Conservation (phyloP, 108 stramenopile species). For the Nannochloropsis granulata region DNA sequence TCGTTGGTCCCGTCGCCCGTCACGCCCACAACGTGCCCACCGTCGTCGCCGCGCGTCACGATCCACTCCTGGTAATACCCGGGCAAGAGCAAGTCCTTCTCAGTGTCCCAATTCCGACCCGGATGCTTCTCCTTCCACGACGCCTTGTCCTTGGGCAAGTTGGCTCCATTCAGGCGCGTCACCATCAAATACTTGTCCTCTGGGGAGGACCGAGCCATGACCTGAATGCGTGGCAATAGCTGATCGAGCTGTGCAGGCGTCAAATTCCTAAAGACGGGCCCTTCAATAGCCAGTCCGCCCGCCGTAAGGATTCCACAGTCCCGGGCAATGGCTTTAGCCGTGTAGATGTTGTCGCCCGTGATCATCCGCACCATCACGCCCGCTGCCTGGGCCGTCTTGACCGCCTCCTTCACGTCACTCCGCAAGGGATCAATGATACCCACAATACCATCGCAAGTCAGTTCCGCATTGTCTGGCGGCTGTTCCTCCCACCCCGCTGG, state of each 20-base stretch:
- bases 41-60: background rate
- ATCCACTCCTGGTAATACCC: slow-evolving; percentile 38
- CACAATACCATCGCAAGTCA: slow-evolving; percentile 59
- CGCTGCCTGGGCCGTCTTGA: slow-evolving; percentile 29
- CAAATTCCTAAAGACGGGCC: slow-evolving; percentile 31
- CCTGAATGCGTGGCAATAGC: slow-evolving; percentile 48
- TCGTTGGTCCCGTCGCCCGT: slow-evolving; percentile 95
- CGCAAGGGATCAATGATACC: slow-evolving; percentile 95
- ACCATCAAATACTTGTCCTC: slow-evolving; percentile 88
- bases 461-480: slow-evolving; percentile 43
- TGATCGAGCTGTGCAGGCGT: slow-evolving; percentile 11
- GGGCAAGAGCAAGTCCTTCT: slow-evolving; percentile 28
- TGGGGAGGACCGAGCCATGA: slow-evolving; percentile 80
- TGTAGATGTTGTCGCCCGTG: slow-evolving; percentile 86
- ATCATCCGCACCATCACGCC: slow-evolving; percentile 81
- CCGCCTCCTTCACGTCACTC: slow-evolving; percentile 66
- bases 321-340: slow-evolving; percentile 84
- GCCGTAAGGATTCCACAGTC: slow-evolving; percentile 43
- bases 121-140: background rate
- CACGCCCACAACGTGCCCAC: slow-evolving; percentile 68
- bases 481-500: background rate
- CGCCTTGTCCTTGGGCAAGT: slow-evolving; percentile 10
- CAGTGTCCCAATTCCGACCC: slow-evolving; percentile 16
- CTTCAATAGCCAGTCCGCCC: slow-evolving; percentile 35
- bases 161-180: slow-evolving; percentile 50